Evolutionary conservation across 768 basidiomycete species (phyloP), one percentile per base, ranked within the genome.

Genomic region (Candolleomyces aberdarensis): DNA sequence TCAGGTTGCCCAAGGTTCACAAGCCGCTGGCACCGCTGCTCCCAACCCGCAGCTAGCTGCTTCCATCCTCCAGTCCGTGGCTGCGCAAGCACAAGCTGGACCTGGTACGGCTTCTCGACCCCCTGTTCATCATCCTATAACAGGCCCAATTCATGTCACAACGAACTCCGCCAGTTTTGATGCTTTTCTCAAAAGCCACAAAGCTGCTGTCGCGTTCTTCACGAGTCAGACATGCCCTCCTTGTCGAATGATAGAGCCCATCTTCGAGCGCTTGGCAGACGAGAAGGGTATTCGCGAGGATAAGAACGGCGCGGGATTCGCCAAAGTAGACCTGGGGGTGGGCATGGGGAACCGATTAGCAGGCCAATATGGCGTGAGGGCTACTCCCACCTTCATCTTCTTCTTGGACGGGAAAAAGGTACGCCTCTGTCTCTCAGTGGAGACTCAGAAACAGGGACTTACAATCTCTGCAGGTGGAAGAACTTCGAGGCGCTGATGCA

Each of bases 371-470:
- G 78, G 82, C 14, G 84, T 97, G 1, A 72, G 80, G 15, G 94
- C 82, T 17, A 96, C 92, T 2, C 96, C 95, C 5, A 95, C 93
- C 0, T 96, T 98, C 68, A 75, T 91, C 44, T 95, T 97, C 75
- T 98, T 94, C 76, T 72, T 87, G 62, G 80, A 91, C 61, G 92
- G 88, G 1, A 78, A 81, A 55, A 86, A 90, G 85, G 90, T 89
- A 46, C 49, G 74, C 61, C 36, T 44, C 15, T 26, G 6, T 36
- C 13, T 50, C 6, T 44, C 19, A 39, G 41, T 14, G 44, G 31
- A 1, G n/a, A 61, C 49, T 49, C n/a, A 22, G 20, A 10, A 17
- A 55, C 15, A 26, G 19, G 41, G 41, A 54, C 48, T 48, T 36
- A 17, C 57, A 19, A 22, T 11, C 20, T 40, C 58, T 49, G 14